Evolutionary conservation across 306 rosid species (phyloP).

Genomic region (Crataegus laevigata): DNA sequence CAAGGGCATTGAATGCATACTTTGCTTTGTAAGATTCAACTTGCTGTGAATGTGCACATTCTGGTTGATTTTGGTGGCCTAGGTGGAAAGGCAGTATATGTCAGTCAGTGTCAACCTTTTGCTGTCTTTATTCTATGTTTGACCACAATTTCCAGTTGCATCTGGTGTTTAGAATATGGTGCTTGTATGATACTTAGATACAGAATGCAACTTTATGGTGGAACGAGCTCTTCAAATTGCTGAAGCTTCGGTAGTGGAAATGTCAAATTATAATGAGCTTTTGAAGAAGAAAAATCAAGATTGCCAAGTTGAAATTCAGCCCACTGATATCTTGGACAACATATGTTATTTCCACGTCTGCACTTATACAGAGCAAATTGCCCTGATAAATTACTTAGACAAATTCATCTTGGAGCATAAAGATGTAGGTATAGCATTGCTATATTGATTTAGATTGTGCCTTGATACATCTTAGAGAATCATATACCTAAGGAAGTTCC

Average conservation of each 20-base stretch:
- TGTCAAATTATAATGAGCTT: constrained; percentile 46
- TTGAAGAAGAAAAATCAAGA: constrained; percentile 42
- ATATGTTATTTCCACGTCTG: constrained; percentile 76
- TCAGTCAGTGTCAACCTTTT: constrained; percentile 41
- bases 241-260: constrained; percentile 73
- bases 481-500: background rate
- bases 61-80: constrained; percentile 70
- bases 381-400: constrained; percentile 73
- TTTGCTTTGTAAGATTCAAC: constrained; percentile 70
- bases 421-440: constrained; percentile 52
- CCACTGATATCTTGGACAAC: constrained; percentile 61
- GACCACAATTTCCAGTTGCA: constrained; percentile 8
- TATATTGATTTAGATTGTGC: background rate
- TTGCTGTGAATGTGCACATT: constrained; percentile 87
- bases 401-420: constrained; percentile 73
- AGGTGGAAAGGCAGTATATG: constrained; percentile 88
- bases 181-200: constrained; percentile 46
- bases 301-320: constrained; percentile 42
- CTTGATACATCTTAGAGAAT: background rate
- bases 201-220: constrained; percentile 96
- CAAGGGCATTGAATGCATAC: constrained; percentile 1
- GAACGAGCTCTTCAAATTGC: constrained; percentile 88
- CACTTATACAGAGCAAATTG: constrained; percentile 90
- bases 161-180: constrained; percentile 6
- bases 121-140: constrained; percentile 7